phyloP scores from a whole-genome alignment of 306 rosid genomes.

The Citrullus amarus region DNA sequence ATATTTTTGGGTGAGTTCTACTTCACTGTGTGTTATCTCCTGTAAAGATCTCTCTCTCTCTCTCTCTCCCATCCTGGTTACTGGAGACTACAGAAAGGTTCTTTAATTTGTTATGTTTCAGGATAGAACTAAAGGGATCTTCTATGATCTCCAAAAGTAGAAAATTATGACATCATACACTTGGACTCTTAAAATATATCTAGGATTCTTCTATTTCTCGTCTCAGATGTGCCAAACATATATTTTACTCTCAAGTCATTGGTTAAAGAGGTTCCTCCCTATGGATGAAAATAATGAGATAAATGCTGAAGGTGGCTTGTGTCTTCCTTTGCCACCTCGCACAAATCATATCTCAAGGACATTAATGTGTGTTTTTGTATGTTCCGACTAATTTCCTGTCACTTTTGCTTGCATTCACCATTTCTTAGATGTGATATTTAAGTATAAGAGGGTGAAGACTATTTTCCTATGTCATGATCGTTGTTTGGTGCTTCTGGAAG shows the following conservation, averaged over 20 bases:
- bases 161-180: not conserved
- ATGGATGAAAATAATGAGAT: not conserved
- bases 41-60: not conserved
- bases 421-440: not conserved
- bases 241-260: not conserved
- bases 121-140: not conserved
- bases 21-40: not conserved
- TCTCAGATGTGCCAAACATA: not conserved
- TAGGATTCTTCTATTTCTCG: not conserved
- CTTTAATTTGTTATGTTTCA: not conserved
- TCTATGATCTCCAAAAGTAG: not conserved
- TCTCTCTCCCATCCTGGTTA: not conserved
- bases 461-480: not conserved
- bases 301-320: not conserved
- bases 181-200: not conserved
- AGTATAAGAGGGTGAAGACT: not conserved
- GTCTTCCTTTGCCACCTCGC: not conserved
- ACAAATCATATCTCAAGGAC: not conserved
- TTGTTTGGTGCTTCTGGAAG: not conserved
- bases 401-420: not conserved
- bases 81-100: not conserved
- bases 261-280: not conserved
- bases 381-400: not conserved
- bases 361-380: not conserved
- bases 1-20: slow-evolving; percentile 60